Percentiles rank a stretch among this genome's conserved stretches.
Conservation (phyloP, 352 stramenopile genomes). For the Phytophthora agathidicida region DNA sequence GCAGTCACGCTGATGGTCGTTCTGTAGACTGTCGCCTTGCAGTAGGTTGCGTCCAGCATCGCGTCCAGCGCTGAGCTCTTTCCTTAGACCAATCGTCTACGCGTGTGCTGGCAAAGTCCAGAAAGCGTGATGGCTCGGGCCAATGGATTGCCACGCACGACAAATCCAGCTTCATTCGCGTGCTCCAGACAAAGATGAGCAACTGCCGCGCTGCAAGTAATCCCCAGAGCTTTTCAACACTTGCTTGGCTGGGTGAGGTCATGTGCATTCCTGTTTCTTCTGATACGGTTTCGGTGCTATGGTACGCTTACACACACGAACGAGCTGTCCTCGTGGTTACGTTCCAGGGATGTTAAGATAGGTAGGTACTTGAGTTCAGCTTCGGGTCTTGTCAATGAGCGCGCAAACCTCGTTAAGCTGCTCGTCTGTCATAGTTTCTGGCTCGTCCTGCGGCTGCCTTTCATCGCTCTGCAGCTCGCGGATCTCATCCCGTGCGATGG, state of each 20-base stretch:
- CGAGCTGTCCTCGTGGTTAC: conserved; percentile 7
- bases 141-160: conserved; percentile 14
- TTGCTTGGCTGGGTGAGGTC: neutral
- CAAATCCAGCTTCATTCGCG: conserved; percentile 10
- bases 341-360: conserved; percentile 1
- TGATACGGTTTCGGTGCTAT: conserved; percentile 4
- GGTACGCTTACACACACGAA: conserved; percentile 9
- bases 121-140: conserved; percentile 20
- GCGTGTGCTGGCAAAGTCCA: conserved; percentile 9
- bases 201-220: conserved; percentile 7
- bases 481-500: conserved; percentile 40
- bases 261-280: conserved; percentile 17
- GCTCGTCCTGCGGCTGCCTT: conserved; percentile 24
- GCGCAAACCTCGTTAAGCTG: conserved; percentile 5
- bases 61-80: conserved; percentile 1
- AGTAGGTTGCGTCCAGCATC: conserved; percentile 18
- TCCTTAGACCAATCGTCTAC: conserved; percentile 21
- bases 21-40: no score
- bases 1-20: no score
- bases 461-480: conserved; percentile 18
- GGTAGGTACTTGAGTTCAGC: no score
- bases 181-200: conserved; percentile 1
- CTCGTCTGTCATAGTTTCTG: neutral
- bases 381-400: neutral
- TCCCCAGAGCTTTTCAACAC: neutral